Base-by-base conservation (phyloP, 768 basidiomycete genomes). In the Cystobasidium onofrii region DNA sequence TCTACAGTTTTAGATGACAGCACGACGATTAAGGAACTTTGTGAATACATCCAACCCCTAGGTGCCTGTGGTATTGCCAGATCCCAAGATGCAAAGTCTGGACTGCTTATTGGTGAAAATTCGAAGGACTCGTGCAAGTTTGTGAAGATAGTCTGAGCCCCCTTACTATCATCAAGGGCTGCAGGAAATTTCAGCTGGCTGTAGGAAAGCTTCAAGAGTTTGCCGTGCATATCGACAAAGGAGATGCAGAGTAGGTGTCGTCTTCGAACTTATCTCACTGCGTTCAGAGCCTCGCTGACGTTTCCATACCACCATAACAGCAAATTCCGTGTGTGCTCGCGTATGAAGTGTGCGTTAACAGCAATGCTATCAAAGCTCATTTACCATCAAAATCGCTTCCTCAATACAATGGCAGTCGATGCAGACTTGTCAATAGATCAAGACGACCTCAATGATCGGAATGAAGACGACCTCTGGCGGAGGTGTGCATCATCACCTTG, bases 331-430 rank as follows among this genome's bases (percentile, higher is more conserved):
- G 91, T n/a, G n/a, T n/a, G 92, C 75, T 87, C 97, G 29, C 86
- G 98, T 39, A 85, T 96, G 78, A 94, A 96, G 84, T 96, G 93
- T 82, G 96, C 96, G 29, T 89, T 93, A 34, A 99, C 96, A 1
- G 95, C 96, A n/a, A 97, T 98, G 95, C 97, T 96, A 18, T 98
- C 95, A 75, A 99, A 98, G 82, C 87, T 98, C 75, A 97, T 99
- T 78, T 94, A 97, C 81, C 92, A 92, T 18, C 92, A 97, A 83
- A 98, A 96, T 80, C 96, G 95, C 0, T 98, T 98, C 84, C 98
- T 99, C 84, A 91, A 94, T 13, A 88, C 90, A 76, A 98, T 99
- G 94, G 96, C 96, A 63, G 96, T 99, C 57, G 92, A 98, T 79
- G 94, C 96, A 43, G 92, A 98, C 62, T 87, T 88, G 76, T 92